Evolutionary conservation across 1,284 basidiomycete species (phyloP), one percentile per base, ranked within the genome.

Genomic region (Apiotrichum gracile): DNA sequence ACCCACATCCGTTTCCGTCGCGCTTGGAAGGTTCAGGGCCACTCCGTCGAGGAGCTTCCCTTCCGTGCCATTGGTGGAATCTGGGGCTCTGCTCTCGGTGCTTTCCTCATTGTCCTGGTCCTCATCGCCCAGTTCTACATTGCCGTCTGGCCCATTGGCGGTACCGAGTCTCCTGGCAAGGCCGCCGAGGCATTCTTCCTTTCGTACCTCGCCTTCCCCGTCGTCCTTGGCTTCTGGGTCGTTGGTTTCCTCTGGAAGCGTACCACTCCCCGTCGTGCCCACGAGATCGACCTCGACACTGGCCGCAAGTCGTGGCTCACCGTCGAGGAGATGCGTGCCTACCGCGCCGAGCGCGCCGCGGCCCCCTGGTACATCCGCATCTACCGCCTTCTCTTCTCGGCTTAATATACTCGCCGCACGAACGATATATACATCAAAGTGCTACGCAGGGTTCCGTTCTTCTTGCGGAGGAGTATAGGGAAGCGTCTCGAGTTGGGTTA

Each of bases 41-140:
- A 73, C 61, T 61, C 66, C 1, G 21, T 77, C 78, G 73, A 76
- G 49, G 76, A 78, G 63, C 70, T 79, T 2, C 78, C 78, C 14
- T 78, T 73, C 70, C 34, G 35, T 12, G 54, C 57, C 25, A 61
- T 76, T 31, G 72, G 76, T 21, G 79, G 79, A 39, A 65, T 78
- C 29, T 75, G 57, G 39, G 79, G 79, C 31, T 76, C 76, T 16
- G 67, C 68, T 60, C 61, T 72, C 50, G 79, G 78, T 35, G 66
- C 75, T 63, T 69, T 49, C 38, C 58, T 73, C 34, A 61, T 71
- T 55, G 51, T 60, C 42, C 52, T 73, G 48, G 65, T 73, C 49
- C 55, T 72, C 45, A 67, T 69, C 56, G 68, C 70, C 29, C 67
- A 70, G 51, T 72, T 72, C 64, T 72, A 70, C 59, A 63, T 65